phyloP scores from a whole-genome alignment of 139 green algal genomes.

The Haematococcus lacustris region DNA sequence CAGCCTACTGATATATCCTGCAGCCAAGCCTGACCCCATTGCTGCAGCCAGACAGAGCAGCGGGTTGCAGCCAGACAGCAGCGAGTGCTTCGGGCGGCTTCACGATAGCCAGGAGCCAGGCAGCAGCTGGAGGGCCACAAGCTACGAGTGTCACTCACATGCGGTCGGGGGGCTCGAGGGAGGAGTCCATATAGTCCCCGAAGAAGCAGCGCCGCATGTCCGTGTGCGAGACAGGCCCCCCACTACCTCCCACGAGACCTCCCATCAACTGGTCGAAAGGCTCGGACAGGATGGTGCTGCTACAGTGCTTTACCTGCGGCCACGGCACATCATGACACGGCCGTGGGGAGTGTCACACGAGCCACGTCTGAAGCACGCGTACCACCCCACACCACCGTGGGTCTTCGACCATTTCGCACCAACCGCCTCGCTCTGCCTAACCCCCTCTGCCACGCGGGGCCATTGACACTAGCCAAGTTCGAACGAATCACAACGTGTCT shows the following conservation, averaged over 20 bases:
- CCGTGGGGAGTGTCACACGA: no score
- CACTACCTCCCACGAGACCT: background rate
- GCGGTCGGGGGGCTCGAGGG: conserved; percentile 24
- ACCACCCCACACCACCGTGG: no score
- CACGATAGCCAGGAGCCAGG: background rate
- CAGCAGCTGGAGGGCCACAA: background rate
- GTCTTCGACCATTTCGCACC: no score
- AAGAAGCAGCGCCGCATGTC: conserved; percentile 70
- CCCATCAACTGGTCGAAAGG: background rate
- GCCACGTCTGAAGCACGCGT: no score
- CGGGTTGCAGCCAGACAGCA: background rate
- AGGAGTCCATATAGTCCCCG: conserved; percentile 58
- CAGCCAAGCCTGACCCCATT: background rate
- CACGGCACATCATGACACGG: no score
- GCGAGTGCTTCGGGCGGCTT: background rate
- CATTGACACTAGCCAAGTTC: no score
- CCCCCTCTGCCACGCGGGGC: no score
- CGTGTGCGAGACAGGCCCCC: background rate
- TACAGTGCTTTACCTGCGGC: no score
- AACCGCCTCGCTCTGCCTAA: no score
- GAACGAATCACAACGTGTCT: no score
- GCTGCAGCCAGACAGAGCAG: background rate
- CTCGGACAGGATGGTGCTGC: no score
- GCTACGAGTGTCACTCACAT: conserved; percentile 26
- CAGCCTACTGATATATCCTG: no score